Evolutionary conservation across 805 yeast species (phyloP), one percentile per base, ranked within the genome.

Genomic region (Lipomyces sp.): DNA sequence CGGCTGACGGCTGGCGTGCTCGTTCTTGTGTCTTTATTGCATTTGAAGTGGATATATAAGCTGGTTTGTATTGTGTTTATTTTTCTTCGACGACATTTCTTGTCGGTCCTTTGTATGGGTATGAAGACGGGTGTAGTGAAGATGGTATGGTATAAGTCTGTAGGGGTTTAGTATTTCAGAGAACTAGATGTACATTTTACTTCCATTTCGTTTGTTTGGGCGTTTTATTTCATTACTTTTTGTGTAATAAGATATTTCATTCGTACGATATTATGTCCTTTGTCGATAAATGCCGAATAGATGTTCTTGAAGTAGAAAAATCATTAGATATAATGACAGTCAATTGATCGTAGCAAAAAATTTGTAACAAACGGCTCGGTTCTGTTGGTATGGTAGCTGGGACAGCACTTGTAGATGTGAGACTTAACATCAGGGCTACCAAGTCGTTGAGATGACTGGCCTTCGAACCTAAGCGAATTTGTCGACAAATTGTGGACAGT

Each of bases 181-280:
- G n/a, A 30, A 7, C 33, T 10, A 35, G 42, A 35, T 15, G 8
- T 51, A 8, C 35, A n/a, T 58, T 15, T 58, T n/a, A 11, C 57
- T 39, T 45, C 45, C 18, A 13, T 57, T 45, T 35, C 15, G 24
- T 61, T 59, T 6, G 11, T 45, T 54, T 34, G 62, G 33, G 34
- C 32, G 42, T 15, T 53, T 30, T 62, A 29, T 34, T 45, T 62
- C 7, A 6, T 62, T 37, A 6, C 42, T 53, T 62, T 62, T 24
- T 29, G 59, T 33, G 55, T 30, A 15, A 42, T 42, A 42, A 42
- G 48, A 15, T 42, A 35, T 53, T 32, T 2, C 15, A 11, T 32
- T 53, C 5, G 56, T 32, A 53, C 18, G n/a, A 53, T 42, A 42
- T 42, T 15, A n/a, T 3, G 10, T 42, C 15, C 7, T 6, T 42